Evolutionary conservation across 352 stramenopile species (phyloP).

Genomic region (Globisporangium irregulare): DNA sequence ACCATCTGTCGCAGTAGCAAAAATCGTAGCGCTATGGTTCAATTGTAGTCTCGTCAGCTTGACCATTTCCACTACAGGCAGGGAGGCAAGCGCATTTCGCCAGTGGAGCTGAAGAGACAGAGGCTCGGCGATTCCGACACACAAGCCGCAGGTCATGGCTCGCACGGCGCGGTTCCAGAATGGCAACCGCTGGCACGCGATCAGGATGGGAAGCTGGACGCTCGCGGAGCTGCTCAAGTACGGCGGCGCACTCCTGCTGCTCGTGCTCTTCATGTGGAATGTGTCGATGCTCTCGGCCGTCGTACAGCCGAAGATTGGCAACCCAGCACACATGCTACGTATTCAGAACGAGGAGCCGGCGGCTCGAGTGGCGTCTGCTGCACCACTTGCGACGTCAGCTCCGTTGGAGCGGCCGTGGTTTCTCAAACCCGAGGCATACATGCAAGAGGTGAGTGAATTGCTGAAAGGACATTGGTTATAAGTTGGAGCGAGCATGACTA

Average conservation of each 20-base stretch:
- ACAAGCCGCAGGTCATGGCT: slow-evolving; percentile 12
- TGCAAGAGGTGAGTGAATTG: slow-evolving; percentile 27
- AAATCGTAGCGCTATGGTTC: too few relatives aligned
- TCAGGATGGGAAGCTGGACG: slow-evolving; percentile 20
- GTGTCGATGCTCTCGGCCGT: slow-evolving; percentile 39
- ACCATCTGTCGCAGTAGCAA: too few relatives aligned
- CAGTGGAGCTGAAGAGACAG: neutral
- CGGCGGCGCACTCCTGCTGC: slow-evolving; percentile 22
- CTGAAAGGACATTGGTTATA: neutral
- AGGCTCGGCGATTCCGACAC: neutral
- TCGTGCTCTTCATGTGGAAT: slow-evolving; percentile 57
- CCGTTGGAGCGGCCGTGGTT: slow-evolving; percentile 34
- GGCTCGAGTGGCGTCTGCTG: neutral
- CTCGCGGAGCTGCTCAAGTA: slow-evolving; percentile 28
- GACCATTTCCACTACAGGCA: too few relatives aligned
- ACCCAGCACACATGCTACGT: slow-evolving; percentile 16
- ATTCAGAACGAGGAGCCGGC: neutral
- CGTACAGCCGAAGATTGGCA: slow-evolving; percentile 15
- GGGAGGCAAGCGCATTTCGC: neutral
- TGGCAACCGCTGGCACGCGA: slow-evolving; percentile 22
- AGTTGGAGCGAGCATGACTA: neutral
- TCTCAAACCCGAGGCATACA: slow-evolving; percentile 43
- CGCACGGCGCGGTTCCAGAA: slow-evolving; percentile 21
- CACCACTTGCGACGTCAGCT: neutral
- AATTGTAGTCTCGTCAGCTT: too few relatives aligned